These are phyloP conservation scores for Sparassis latifolia DNA, from an alignment of 1,284 basidiomycete genomes.

Conservation along the genomic window DNA sequence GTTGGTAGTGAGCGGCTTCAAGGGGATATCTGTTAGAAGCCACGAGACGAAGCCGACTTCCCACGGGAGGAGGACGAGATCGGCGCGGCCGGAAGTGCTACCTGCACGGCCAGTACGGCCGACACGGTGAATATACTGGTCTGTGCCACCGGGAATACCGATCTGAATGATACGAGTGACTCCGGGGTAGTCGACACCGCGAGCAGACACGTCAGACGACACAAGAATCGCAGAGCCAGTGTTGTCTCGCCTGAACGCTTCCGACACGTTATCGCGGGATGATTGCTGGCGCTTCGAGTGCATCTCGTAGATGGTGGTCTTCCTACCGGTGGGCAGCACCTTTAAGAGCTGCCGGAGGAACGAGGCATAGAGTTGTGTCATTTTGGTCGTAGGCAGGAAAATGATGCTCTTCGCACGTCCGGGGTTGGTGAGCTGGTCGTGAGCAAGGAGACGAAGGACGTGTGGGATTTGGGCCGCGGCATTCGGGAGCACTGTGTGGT, in stretches of 20 bases:
- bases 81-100: conserved; percentile 67
- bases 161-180: conserved; percentile 94
- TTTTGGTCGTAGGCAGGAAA: conserved; percentile 88
- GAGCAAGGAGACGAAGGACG: conserved; percentile 74
- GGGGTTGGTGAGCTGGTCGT: conserved; percentile 82
- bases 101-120: conserved; percentile 85
- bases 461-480: conserved; percentile 75
- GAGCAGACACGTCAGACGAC: conserved; percentile 87
- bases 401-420: conserved; percentile 76
- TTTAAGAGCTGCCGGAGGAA: conserved; percentile 49
- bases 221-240: conserved; percentile 67
- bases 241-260: conserved; percentile 59
- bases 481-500: conserved; percentile 67
- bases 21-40: conserved; percentile 64
- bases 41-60: conserved; percentile 71
- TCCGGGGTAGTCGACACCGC: conserved; percentile 86
- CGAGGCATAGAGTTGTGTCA: conserved; percentile 72
- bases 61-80: conserved; percentile 82
- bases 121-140: conserved; percentile 90
- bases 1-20: conserved; percentile 52
- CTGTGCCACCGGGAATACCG: conserved; percentile 65
- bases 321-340: conserved; percentile 40
- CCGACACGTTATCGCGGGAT: conserved; percentile 58
- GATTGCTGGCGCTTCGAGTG: conserved; percentile 78
- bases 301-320: conserved; percentile 72